Conservation (phyloP, 2,329 filamentous ascomycete species). For the Rhinocladiella mackenziei region DNA sequence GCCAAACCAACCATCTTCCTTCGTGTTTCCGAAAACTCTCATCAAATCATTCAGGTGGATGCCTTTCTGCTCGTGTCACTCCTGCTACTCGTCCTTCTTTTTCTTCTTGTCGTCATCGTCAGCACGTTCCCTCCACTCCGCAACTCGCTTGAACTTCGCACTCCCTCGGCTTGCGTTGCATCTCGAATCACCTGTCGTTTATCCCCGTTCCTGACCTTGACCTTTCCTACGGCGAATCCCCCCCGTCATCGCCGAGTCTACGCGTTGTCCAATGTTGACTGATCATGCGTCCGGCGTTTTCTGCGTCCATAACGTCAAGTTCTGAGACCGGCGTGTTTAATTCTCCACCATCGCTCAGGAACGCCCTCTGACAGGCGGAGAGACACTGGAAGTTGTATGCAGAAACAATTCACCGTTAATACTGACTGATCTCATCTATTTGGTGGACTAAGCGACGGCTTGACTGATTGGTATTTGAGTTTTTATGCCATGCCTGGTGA, state of each 20-base stretch:
- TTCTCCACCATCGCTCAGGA: conserved; percentile 10
- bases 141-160: neutral
- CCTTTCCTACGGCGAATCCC: neutral
- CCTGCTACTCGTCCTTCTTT: conserved; percentile 3
- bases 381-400: neutral
- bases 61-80: neutral
- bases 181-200: conserved; percentile 9
- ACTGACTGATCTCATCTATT: no score
- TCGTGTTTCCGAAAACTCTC: no score
- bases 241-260: no score
- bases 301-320: conserved; percentile 7
- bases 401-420: no score
- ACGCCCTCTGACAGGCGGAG: conserved; percentile 10
- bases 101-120: conserved; percentile 19
- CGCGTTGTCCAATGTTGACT: conserved; percentile 13
- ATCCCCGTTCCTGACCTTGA: conserved; percentile 16
- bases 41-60: no score
- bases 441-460: no score
- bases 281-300: conserved; percentile 18
- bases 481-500: conserved; percentile 12
- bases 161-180: neutral
- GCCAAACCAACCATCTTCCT: no score
- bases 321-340: neutral
- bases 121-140: conserved; percentile 5
- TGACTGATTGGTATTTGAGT: conserved; percentile 14